These are phyloP conservation scores for Penicillium brevicompactum DNA, from an alignment of 2,329 filamentous ascomycete genomes.

Conservation along the genomic window DNA sequence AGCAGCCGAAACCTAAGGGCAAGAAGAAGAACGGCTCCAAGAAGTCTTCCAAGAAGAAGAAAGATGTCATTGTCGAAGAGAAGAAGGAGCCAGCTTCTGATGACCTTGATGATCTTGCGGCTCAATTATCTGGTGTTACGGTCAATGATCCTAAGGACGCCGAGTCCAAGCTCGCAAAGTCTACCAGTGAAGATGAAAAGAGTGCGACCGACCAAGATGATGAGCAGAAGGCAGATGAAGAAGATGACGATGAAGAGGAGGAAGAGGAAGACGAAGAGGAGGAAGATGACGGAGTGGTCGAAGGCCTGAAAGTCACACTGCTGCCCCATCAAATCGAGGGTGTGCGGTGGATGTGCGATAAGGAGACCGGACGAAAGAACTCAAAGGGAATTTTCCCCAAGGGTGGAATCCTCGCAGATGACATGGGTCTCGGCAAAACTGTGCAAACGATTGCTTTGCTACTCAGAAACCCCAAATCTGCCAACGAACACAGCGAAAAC, in stretches of 20 bases:
- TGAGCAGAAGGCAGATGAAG: constrained; percentile 38
- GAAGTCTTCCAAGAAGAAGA: constrained; percentile 18
- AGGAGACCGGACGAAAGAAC: constrained; percentile 84
- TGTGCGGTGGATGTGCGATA: constrained; percentile 91
- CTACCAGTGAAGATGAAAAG: constrained; percentile 56
- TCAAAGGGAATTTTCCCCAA: constrained; percentile 77
- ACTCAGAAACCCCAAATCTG: constrained; percentile 75
- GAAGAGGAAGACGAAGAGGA: constrained; percentile 54
- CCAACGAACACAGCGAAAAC: constrained; percentile 38
- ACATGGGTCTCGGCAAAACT: constrained; percentile 95
- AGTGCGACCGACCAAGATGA: constrained; percentile 35
- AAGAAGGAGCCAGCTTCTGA: constrained; percentile 27
- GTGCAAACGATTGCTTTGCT: constrained; percentile 90
- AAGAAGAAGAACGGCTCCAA: constrained; percentile 35
- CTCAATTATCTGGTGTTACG: constrained; percentile 45
- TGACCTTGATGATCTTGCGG: constrained; percentile 46
- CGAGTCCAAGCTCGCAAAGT: constrained; percentile 39
- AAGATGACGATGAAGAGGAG: constrained; percentile 35
- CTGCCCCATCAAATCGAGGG: constrained; percentile 94
- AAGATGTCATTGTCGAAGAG: not conserved
- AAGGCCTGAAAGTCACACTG: constrained; percentile 83
- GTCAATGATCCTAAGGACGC: constrained; percentile 35
- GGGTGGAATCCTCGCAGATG: constrained; percentile 92
- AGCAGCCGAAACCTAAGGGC: constrained; percentile 36
- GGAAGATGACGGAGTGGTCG: constrained; percentile 65